phyloP scores from a whole-genome alignment of 2,329 filamentous ascomycete genomes.

The Ceratocystis eucalypticola region DNA sequence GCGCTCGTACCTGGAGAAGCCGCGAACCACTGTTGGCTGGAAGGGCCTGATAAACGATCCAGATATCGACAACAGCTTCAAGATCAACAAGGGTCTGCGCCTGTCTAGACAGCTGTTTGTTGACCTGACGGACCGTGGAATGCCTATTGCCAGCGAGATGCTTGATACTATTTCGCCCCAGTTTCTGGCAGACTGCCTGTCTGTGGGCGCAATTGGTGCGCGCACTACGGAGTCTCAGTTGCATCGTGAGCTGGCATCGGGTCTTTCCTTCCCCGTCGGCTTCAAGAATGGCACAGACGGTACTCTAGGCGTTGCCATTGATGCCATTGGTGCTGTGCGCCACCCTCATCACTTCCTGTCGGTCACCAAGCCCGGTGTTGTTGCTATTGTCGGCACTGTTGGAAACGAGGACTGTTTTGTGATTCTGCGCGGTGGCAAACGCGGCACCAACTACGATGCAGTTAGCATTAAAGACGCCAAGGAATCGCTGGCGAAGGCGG shows the following conservation, averaged over 20 bases:
- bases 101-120: slow-evolving; percentile 82
- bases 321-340: slow-evolving; percentile 84
- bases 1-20: slow-evolving; percentile 97
- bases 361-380: slow-evolving; percentile 90
- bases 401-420: slow-evolving; percentile 97
- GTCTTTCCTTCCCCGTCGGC: slow-evolving; percentile 89
- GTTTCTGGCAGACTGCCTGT: slow-evolving; percentile 85
- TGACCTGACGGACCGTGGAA: slow-evolving; percentile 78
- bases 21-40: slow-evolving; percentile 94
- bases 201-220: slow-evolving; percentile 86
- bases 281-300: slow-evolving; percentile 99
- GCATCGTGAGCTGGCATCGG: slow-evolving; percentile 85
- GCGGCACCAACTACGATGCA: slow-evolving; percentile 86
- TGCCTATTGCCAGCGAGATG: slow-evolving; percentile 97
- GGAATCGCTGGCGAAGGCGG: slow-evolving; percentile 59
- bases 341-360: slow-evolving; percentile 95
- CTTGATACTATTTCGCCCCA: slow-evolving; percentile 95
- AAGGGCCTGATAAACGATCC: slow-evolving; percentile 98
- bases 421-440: slow-evolving; percentile 82
- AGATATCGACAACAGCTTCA: slow-evolving; percentile 94
- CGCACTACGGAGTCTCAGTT: slow-evolving; percentile 92
- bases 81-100: slow-evolving; percentile 94
- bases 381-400: slow-evolving; percentile 83
- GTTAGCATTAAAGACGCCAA: slow-evolving; percentile 75
- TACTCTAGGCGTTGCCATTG: slow-evolving; percentile 74